Evolutionary conservation across 805 yeast species (phyloP).

Genomic region (Yueomyces sp.): DNA sequence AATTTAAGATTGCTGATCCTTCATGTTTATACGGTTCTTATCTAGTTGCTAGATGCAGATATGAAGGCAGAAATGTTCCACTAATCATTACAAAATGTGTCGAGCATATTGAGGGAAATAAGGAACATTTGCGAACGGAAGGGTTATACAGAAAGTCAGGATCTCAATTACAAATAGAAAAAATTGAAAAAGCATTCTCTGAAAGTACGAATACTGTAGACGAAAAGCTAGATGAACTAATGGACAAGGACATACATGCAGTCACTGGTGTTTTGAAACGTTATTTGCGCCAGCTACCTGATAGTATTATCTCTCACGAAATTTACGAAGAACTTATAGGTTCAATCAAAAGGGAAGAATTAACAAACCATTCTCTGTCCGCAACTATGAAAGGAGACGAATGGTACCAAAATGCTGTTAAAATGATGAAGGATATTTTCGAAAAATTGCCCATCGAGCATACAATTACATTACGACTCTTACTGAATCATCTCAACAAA

Average conservation of each 20-base stretch:
- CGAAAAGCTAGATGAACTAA: slow-evolving; percentile 21
- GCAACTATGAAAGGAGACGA: slow-evolving; percentile 1
- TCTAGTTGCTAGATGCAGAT: slow-evolving; percentile 46
- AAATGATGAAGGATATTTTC: slow-evolving; percentile 34
- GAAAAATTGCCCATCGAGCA: slow-evolving; percentile 55
- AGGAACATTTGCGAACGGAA: slow-evolving; percentile 46
- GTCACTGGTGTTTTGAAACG: slow-evolving; percentile 79
- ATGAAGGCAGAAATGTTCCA: slow-evolving; percentile 57
- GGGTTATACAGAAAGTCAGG: slow-evolving; percentile 91
- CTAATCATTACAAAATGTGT: slow-evolving; percentile 58
- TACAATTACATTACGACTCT: slow-evolving; percentile 19
- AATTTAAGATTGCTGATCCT: not conserved
- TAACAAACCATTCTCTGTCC: slow-evolving; percentile 12
- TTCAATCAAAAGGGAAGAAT: slow-evolving; percentile 27
- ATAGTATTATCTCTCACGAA: slow-evolving; percentile 66
- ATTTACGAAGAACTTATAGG: slow-evolving; percentile 54
- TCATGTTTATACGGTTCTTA: slow-evolving; percentile 25
- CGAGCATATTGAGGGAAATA: slow-evolving; percentile 63
- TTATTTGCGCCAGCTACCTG: slow-evolving; percentile 71
- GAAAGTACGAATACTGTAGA: slow-evolving; percentile 20
- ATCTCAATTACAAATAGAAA: slow-evolving; percentile 38
- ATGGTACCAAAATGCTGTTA: slow-evolving; percentile 12
- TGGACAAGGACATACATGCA: slow-evolving; percentile 67
- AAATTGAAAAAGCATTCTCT: slow-evolving; percentile 14
- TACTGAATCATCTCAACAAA: slow-evolving; percentile 51